A percentile compares a stretch with the other conserved stretches of the same genome.
These are phyloP conservation scores for Corylus americana DNA, from an alignment of 306 rosid genomes.

Conservation along the genomic window DNA sequence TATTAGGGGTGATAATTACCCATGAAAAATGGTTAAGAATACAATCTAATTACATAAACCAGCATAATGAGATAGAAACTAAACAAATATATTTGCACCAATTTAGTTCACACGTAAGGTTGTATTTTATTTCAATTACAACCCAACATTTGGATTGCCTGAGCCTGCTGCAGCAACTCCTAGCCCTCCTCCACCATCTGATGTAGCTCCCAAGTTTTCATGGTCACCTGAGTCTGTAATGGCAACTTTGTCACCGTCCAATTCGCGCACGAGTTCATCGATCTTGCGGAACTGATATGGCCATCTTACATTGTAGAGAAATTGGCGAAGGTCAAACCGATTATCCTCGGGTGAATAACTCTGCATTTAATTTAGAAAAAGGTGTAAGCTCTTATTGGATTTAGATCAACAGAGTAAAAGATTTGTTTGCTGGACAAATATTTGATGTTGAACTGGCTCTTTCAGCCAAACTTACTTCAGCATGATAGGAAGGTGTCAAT, in stretches of 20 bases:
- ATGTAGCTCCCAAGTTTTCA: conserved; percentile 38
- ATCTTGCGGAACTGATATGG: conserved; percentile 87
- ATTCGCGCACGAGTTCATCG: conserved; percentile 70
- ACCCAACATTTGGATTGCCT: conserved; percentile 87
- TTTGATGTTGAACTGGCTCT: background rate
- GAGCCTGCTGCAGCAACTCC: conserved; percentile 95
- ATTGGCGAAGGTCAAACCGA: conserved; percentile 86
- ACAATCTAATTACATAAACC: background rate
- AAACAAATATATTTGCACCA: background rate
- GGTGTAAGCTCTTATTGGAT: background rate
- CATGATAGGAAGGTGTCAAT: conserved; percentile 91
- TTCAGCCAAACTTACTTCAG: conserved; percentile 57
- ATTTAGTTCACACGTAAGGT: background rate
- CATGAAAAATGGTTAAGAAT: background rate
- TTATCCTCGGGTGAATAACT: conserved; percentile 98
- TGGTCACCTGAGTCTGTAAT: conserved; percentile 41
- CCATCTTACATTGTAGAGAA: conserved; percentile 87
- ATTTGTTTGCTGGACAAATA: background rate
- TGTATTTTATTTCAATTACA: conserved; percentile 24
- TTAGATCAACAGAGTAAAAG: background rate
- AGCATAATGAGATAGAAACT: background rate
- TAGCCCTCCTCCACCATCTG: conserved; percentile 68
- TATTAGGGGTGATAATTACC: background rate
- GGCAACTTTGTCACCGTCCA: conserved; percentile 49
- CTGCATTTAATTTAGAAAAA: conserved; percentile 34